Percentiles rank a stretch among this genome's conserved stretches.
Conservation (phyloP, 139 green algal species). For the Coelastrella sp. region DNA sequence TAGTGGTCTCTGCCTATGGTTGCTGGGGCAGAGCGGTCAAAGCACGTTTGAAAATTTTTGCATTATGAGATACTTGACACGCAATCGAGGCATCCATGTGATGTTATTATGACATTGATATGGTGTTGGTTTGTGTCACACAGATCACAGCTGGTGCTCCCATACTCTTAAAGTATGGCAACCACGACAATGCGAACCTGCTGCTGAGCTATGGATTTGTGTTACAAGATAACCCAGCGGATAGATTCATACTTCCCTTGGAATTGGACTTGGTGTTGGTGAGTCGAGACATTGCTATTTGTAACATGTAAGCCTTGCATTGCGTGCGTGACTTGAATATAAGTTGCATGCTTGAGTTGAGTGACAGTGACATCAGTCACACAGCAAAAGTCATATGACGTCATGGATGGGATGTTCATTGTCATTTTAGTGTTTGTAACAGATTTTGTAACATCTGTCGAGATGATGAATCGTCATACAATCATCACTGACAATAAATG, state of each 20-base stretch:
- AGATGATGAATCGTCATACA: too few species aligned
- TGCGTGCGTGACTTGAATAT: too few species aligned
- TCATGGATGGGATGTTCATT: too few species aligned
- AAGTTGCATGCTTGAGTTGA: too few species aligned
- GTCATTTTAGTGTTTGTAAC: too few species aligned
- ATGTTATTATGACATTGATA: neutral
- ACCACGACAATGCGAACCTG: slow-evolving; percentile 64
- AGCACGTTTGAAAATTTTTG: neutral
- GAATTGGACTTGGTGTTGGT: slow-evolving; percentile 53
- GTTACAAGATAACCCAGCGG: slow-evolving; percentile 54
- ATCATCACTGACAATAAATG: too few species aligned
- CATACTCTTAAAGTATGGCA: slow-evolving; percentile 60
- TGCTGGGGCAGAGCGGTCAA: too few species aligned
- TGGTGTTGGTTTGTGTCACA: neutral
- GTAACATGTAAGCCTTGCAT: too few species aligned
- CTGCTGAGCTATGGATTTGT: slow-evolving; percentile 70
- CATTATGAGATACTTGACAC: neutral
- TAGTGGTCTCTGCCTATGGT: too few species aligned
- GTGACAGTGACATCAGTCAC: too few species aligned
- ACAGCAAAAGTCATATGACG: too few species aligned
- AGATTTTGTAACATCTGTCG: neutral
- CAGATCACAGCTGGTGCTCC: slow-evolving; percentile 54
- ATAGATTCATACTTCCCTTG: slow-evolving; percentile 50
- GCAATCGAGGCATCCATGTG: too few species aligned
- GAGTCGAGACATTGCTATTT: neutral